Base-by-base conservation (phyloP, 2,329 filamentous ascomycete species). In the Malbranchea cinnamomea region DNA sequence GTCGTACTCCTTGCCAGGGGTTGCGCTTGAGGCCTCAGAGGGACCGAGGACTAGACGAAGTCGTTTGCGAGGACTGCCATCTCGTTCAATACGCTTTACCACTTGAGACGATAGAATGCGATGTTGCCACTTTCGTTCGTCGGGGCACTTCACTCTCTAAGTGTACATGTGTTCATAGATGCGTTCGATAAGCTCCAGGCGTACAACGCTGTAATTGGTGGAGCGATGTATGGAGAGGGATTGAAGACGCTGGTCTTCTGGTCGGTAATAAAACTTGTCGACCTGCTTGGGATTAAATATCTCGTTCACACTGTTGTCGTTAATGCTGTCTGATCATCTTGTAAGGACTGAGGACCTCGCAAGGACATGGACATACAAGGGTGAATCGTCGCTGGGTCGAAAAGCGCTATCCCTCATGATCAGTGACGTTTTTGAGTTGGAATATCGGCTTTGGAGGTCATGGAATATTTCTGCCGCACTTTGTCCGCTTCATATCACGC, bases 381-480 rank as follows among this genome's bases (percentile, higher is more conserved):
- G 87, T 30, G 83, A 93, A 54, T 95, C 87, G 49, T 95, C 87
- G 47, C 83, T 92, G 1, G 87, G 87, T 44, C 79, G 74, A 36
- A 95, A 59, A 34, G 87, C 84, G 38, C 82, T 72, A 25, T 78
- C 76, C 41, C 82, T 75, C 65, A 93, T 89, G 36, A 94, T 62
- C 34, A 95, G 58, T 20, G 65, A 70, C 0, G 84, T 87, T 43
- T 70, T 67, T 15, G 79, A 73, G 50, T 87, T 85, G 19, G 84
- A 84, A 52, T 91, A 94, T 24, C 81, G 63, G 21, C 62, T 67
- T 46, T 87, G 80, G 28, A 95, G 60, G 53, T 92, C 85, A 59
- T 82, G 78, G 62, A 92, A 95, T 45, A 94, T 92, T 61, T 95
- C 87, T 7, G 87, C 87, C 2, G 84, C 83, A 50, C 81, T 91